Evolutionary conservation across 1,139 yeast species (phyloP), one percentile per base, ranked within the genome.

Genomic region (Schwanniomyces etchellsii): DNA sequence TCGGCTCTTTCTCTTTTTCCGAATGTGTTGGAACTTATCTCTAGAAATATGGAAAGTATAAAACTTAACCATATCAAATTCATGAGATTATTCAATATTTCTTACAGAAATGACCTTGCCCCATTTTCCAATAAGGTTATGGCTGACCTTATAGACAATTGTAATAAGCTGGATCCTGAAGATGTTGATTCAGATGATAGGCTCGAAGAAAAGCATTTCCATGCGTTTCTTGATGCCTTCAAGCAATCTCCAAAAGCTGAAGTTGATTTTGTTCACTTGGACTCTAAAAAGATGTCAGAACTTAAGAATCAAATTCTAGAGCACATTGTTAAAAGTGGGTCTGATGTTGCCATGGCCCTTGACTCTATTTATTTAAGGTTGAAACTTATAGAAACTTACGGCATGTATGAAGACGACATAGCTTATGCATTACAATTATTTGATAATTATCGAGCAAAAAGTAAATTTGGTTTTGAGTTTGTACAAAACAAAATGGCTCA

Each of bases 361-460:
- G 55, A 48, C 24, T 49, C 64, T 2, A 38, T 59, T 14, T 38
- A 42, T 6, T 25, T 60, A 32, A 39, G 70, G 22, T 37, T 57
- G 22, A 47, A 49, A 28, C 26, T 61, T 2, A 36, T 72, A 15
- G 65, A 65, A 35, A 39, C 52, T 4, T 52, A 55, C 28, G 78
- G 77, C 1, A 52, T 64, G 37, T 43, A 56, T 36, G 39, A 40
- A n/a, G 42, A 50, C 33, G 49, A 61, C 32, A 43, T 59, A 7
- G 54, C 56, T 3, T 34, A 33, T 6, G 52, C 61, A 2, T 45
- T 62, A 26, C 46, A 48, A 27, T 55, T 52, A 34, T 65, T 46
- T 35, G 66, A 64, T 35, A 40, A 45, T 11, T 66, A 66, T 41
- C 70, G 61, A 37, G 44, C 58, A 4, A 62, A 57, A 27, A 57